These are phyloP conservation scores for Fusarium proliferatum DNA, from an alignment of 2,329 filamentous ascomycete genomes.

Conservation along the genomic window DNA sequence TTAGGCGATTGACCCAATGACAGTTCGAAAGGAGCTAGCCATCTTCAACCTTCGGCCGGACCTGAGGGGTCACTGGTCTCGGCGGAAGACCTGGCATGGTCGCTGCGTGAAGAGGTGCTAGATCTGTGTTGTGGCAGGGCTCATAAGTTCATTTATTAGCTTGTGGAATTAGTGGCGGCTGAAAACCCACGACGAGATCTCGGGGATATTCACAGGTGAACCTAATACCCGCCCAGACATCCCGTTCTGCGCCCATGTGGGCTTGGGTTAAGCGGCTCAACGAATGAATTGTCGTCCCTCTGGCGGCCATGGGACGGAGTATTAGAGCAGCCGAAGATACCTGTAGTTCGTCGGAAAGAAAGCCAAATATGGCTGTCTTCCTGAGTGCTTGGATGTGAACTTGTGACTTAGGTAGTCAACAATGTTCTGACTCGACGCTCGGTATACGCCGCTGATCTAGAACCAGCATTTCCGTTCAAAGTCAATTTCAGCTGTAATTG, in stretches of 20 bases:
- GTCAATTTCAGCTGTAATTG: not conserved
- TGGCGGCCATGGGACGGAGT: conserved; percentile 10
- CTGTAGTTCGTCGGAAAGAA: conserved; percentile 11
- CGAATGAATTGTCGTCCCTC: not conserved
- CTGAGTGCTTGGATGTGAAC: not conserved
- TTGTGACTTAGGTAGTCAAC: not conserved
- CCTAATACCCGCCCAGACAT: not conserved
- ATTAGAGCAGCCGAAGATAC: conserved; percentile 6
- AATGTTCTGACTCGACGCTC: not conserved
- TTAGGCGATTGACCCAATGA: conserved; percentile 37
- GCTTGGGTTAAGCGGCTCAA: not conserved
- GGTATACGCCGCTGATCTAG: not conserved
- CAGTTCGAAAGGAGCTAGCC: conserved; percentile 24
- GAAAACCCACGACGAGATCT: conserved; percentile 8
- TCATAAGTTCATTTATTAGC: not conserved
- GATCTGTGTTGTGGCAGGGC: not conserved
- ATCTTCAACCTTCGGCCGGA: conserved; percentile 13
- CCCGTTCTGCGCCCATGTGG: not conserved
- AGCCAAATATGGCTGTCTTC: not conserved
- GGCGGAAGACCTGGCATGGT: not conserved
- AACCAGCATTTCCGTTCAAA: not conserved
- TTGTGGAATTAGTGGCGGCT: not conserved
- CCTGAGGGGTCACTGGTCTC: not conserved
- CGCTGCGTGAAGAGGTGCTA: not conserved
- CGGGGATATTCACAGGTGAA: not conserved